phyloP scores from a whole-genome alignment of 2,329 filamentous ascomycete species.

The Pseudogymnoascus sp. region DNA sequence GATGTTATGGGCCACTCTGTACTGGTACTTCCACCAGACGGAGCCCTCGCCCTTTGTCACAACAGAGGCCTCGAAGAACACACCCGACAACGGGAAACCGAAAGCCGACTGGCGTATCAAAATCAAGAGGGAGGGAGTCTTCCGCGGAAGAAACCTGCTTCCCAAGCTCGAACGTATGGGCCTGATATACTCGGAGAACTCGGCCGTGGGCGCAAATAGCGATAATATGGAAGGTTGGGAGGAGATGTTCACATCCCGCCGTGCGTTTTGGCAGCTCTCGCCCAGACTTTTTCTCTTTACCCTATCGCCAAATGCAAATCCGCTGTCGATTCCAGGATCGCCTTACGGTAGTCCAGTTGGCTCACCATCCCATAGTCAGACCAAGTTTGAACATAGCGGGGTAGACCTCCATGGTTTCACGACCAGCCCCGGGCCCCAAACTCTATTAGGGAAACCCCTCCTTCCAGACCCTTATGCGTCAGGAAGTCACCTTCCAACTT shows the following conservation, averaged over 20 bases:
- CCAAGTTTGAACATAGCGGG: slow-evolving; percentile 10
- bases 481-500: slow-evolving; percentile 78
- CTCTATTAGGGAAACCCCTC: slow-evolving; percentile 13
- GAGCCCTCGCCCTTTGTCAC: slow-evolving; percentile 58
- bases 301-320: slow-evolving; percentile 46
- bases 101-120: slow-evolving; percentile 80
- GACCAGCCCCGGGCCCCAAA: slow-evolving; percentile 25
- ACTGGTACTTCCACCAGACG: slow-evolving; percentile 94
- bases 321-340: slow-evolving; percentile 38
- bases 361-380: slow-evolving; percentile 36
- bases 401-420: slow-evolving; percentile 32
- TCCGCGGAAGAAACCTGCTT: slow-evolving; percentile 65
- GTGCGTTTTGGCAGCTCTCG: slow-evolving; percentile 88
- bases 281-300: slow-evolving; percentile 83
- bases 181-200: slow-evolving; percentile 67
- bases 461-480: slow-evolving; percentile 65
- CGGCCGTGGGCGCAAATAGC: slow-evolving; percentile 58
- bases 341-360: slow-evolving; percentile 45
- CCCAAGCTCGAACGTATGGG: slow-evolving; percentile 94
- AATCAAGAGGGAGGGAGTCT: slow-evolving; percentile 79
- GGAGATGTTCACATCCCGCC: slow-evolving; percentile 72
- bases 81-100: slow-evolving; percentile 62
- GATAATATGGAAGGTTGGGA: slow-evolving; percentile 60
- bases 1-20: slow-evolving; percentile 92
- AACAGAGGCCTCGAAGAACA: slow-evolving; percentile 54